Percentiles rank a stretch among this genome's conserved stretches.
These are phyloP conservation scores for Letharia lupina DNA, from an alignment of 495 filamentous ascomycete genomes.

Conservation along the genomic window DNA sequence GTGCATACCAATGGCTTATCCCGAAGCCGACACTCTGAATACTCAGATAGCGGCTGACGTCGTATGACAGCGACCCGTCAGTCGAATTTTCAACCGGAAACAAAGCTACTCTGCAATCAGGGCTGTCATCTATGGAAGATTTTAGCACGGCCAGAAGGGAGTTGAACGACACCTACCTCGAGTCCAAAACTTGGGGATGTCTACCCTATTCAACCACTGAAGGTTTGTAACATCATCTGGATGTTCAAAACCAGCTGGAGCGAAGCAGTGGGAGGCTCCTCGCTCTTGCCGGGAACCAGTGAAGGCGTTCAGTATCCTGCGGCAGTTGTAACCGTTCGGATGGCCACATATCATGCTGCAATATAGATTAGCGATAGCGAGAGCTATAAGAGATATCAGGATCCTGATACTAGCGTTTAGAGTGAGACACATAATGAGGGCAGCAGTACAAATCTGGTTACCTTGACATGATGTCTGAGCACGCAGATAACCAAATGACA, in stretches of 20 bases:
- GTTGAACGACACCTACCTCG: neutral
- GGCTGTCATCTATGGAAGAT: neutral
- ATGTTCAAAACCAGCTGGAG: neutral
- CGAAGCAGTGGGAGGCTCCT: neutral
- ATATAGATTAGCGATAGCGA: neutral
- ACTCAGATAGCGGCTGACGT: neutral
- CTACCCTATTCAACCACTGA: neutral
- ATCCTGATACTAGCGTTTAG: neutral
- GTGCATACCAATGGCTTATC: neutral
- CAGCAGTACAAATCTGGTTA: neutral
- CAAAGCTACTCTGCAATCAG: neutral
- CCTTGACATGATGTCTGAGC: neutral
- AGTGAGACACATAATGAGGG: neutral
- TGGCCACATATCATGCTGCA: neutral
- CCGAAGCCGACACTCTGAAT: neutral
- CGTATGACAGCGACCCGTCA: neutral
- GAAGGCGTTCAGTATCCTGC: neutral
- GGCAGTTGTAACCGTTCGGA: neutral
- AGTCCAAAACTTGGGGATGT: neutral
- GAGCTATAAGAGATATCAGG: neutral
- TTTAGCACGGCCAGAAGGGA: neutral
- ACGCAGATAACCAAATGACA: neutral
- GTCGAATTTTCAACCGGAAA: neutral
- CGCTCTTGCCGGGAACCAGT: neutral
- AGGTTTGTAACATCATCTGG: neutral